Base-by-base conservation (phyloP, 148 eudicot species). In the Vaccinium darrowii region DNA sequence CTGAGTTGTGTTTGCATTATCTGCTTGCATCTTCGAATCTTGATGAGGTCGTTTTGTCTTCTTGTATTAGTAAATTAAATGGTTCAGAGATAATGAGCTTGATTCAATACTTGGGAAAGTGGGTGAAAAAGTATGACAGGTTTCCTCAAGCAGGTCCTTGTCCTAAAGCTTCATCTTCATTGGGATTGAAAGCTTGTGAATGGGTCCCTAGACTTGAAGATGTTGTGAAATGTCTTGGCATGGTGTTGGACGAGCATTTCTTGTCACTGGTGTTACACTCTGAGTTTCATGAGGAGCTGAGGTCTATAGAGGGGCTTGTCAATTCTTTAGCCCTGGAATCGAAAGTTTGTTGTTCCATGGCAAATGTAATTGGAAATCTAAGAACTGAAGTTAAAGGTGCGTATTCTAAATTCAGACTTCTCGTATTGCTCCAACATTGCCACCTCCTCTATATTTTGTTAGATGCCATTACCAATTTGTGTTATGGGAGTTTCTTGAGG, bases 181-280 rank as follows among this genome's bases (percentile, higher is more conserved):
- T 92, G 82, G 93, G 94, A 27, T 82, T 94, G 91, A 87, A 86
- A 73, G 85, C 87, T 67, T 89, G 92, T 75, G 84, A 88, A 25
- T 96, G 94, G 92, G 91, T 96, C 15, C 99, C 98, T 0, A 84
- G 84, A 18, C 84, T 94, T 30, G 98, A 90, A 78, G 83, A 76
- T 73, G 88, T 94, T 58, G 91, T 88, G 21, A 92, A 88, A 85
- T 90, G 90, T 84, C 86, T 93, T 80, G 93, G 96, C 7, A 82
- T 93, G 83, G 91, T 93, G 73, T 82, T 96, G 79, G 99, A 96
- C 72, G 99, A 94, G 91, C 94, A 94, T 88, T 96, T 96, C 82
- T 92, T 94, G n/a, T 88, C 90, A 5, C 82, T 96, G 90, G 96
- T 93, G 50, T 89, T 96, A 92, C 94, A 92, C 87, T 82, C 91